Evolutionary conservation across 495 filamentous ascomycete species (phyloP), one percentile per base, ranked within the genome.

Genomic region (Talaromyces proteolyticus): DNA sequence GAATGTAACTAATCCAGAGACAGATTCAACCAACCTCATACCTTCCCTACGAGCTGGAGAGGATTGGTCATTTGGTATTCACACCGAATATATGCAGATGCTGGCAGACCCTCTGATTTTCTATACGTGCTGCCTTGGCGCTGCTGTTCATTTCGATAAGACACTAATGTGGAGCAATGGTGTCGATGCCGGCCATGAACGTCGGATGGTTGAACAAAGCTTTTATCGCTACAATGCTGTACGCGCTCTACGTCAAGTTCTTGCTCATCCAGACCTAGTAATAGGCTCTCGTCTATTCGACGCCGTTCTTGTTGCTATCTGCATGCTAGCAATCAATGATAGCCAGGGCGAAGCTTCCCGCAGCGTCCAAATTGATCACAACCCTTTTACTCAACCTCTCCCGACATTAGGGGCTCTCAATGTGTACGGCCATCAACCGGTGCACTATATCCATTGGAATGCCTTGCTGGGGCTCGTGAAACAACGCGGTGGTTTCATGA

Each of bases 361-460:
- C 6, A 40, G 47, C 24, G 34, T n/a, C 14, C 16, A 39, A 21
- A 38, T 21, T 21, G 47, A 49, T 36, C 25, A 49, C 20, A 49
- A 49, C 34, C 47, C 47, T 4, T 49, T 49, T 19, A 20, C 20
- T 18, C 47, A 49, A 18, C 29, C 19, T n/a, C 24, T 49, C 18
- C 34, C 22, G 22, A n/a, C 29, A 8, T 18, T 49, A 8, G 36
- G 47, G 11, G 47, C 25, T 11, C 22, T 49, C 20, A 49, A 49
- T 26, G 38, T 49, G 14, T 49, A 40, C 17, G 47, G 47, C 14
- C 40, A 49, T 17, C 17, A 49, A 36, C 34, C 47, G 6, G 6
- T 49, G 23, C 47, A 49, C 25, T 21, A 18, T 41, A 21, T 39
- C 20, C 47, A 49, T n/a, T 49, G 47, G 47, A 49, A 40, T 24